A percentile compares a stretch with the other conserved stretches of the same genome.
phyloP scores from a whole-genome alignment of 345 rosid genomes.

The Eucalyptus tenuipes region DNA sequence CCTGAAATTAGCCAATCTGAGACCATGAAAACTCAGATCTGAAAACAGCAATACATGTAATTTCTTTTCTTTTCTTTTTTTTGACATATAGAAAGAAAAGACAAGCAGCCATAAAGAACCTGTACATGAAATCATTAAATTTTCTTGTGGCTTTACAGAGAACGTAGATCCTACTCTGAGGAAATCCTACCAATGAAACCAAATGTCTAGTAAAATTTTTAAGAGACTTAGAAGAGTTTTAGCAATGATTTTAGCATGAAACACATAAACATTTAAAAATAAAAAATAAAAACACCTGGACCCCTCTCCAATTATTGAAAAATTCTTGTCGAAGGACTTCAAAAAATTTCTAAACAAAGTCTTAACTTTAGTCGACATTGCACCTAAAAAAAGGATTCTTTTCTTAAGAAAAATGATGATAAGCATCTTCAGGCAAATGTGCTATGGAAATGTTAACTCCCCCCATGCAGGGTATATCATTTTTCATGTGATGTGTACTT shows the following conservation, averaged over 20 bases:
- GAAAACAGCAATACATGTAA: neutral
- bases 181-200: neutral
- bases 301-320: neutral
- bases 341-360: neutral
- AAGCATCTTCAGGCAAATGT: neutral
- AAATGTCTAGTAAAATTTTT: neutral
- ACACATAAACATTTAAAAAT: neutral
- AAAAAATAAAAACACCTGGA: neutral
- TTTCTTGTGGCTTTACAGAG: neutral
- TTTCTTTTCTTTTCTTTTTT: neutral
- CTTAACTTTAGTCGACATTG: neutral
- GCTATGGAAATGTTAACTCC: neutral
- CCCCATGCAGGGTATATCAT: neutral
- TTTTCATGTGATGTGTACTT: neutral
- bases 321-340: neutral
- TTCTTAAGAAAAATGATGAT: neutral
- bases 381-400: neutral
- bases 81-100: neutral
- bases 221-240: neutral
- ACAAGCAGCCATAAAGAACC: neutral
- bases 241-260: neutral
- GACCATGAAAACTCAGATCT: neutral
- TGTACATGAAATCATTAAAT: neutral
- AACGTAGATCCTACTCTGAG: neutral
- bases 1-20: neutral